Conservation (phyloP, 1,284 basidiomycete species). For the Dichomitus squalens region DNA sequence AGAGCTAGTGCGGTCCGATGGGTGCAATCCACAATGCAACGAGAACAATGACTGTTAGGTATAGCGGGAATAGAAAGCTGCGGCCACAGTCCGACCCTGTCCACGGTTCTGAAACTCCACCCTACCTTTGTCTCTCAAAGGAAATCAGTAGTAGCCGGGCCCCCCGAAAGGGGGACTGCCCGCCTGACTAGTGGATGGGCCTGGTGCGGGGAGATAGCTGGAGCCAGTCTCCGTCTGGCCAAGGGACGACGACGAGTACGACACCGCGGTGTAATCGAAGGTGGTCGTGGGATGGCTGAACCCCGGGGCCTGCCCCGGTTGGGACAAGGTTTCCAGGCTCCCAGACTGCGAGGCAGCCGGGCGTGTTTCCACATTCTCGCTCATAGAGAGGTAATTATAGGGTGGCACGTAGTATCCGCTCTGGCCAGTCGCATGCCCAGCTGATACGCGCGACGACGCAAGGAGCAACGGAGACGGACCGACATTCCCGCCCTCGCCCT, state of each 20-base stretch:
- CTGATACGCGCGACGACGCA: constrained; percentile 14
- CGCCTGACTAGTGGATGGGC: constrained; percentile 15
- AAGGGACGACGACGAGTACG: constrained; percentile 18
- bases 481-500: constrained; percentile 14
- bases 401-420: constrained; percentile 25
- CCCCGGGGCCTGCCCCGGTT: constrained; percentile 19
- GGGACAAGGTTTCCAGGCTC: constrained; percentile 21
- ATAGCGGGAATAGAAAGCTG: constrained; percentile 7
- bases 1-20: constrained; percentile 20
- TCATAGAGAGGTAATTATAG: constrained; percentile 26
- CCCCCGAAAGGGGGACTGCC: constrained; percentile 23
- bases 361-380: constrained; percentile 20
- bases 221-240: constrained; percentile 16
- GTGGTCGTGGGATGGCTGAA: constrained; percentile 22
- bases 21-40: constrained; percentile 19
- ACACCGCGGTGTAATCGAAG: constrained; percentile 22
- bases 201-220: constrained; percentile 15
- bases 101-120: constrained; percentile 12
- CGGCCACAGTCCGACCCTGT: constrained; percentile 20
- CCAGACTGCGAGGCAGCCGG: constrained; percentile 20
- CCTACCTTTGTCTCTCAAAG: too few species aligned
- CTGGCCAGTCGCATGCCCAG: constrained; percentile 20
- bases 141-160: constrained; percentile 18
- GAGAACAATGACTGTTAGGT: constrained; percentile 4
- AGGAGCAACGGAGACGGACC: constrained; percentile 22